Evolutionary conservation across 441 rosid species (phyloP).

Genomic region (Eutrema salsugineum): DNA sequence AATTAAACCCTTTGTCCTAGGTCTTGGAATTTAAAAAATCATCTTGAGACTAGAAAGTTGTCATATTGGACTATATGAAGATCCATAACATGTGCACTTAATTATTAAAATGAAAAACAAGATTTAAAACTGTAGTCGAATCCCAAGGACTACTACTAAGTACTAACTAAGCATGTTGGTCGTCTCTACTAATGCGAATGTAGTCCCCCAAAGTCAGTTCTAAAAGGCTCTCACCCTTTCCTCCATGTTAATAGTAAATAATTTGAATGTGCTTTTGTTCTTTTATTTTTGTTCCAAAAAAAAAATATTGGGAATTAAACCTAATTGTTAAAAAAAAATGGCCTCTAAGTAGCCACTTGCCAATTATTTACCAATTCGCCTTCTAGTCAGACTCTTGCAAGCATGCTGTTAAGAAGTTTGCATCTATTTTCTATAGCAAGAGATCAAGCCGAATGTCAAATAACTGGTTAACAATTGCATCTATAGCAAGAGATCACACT

Average conservation of each 20-base stretch:
- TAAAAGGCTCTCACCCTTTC: constrained; percentile 16
- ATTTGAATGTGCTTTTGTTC: neutral
- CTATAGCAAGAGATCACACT: neutral
- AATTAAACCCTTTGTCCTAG: constrained; percentile 16
- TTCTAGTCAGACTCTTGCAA: neutral
- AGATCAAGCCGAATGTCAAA: neutral
- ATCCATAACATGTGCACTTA: constrained; percentile 6
- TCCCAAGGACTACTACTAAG: constrained; percentile 31
- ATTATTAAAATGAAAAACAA: neutral
- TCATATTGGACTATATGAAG: constrained; percentile 8
- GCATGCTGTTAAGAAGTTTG: neutral
- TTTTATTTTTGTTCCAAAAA: neutral
- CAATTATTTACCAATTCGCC: neutral
- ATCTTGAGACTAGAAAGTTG: constrained; percentile 16
- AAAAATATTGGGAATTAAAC: neutral
- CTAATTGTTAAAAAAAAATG: neutral
- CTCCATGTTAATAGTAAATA: neutral
- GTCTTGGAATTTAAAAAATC: constrained; percentile 19
- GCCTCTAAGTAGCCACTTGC: neutral
- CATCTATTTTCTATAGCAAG: neutral
- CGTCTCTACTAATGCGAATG: constrained; percentile 25
- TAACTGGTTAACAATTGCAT: too few relatives aligned
- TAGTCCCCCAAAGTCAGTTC: constrained; percentile 25
- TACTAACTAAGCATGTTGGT: constrained; percentile 33
- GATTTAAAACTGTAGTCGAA: neutral